Base-by-base conservation (phyloP, 1,284 basidiomycete species). In the Sporisorium iseilematis-ciliati region DNA sequence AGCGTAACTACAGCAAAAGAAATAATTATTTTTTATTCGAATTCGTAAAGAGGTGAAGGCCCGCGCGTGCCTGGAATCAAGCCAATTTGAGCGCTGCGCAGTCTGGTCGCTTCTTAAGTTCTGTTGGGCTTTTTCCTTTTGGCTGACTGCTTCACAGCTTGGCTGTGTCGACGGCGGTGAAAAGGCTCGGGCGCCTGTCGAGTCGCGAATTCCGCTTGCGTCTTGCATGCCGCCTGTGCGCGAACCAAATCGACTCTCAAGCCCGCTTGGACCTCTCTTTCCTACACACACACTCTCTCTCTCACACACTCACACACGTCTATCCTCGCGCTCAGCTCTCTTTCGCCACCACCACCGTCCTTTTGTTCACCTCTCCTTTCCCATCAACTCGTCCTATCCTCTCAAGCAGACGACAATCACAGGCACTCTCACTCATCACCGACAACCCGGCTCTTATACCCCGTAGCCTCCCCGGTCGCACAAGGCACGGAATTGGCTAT, bases 181-280 rank as follows among this genome's bases (percentile, higher is more conserved):
- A 40, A 26, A 43, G 29, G 25, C 25, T 14, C 40, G 16, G 40
- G 25, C 40, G 26, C 26, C 35, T 53, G 23, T 55, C 49, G 49
- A 35, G 26, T 50, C 31, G 49, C 48, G 45, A 45, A 51, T 53
- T 67, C 60, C 61, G 67, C 60, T 57, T 60, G 57, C 57, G 67
- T 70, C 57, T 50, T 31, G n/a, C 33, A 48, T 46, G 41, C 51
- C 55, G 57, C 67, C 41, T 60, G 55, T 57, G 51, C 59, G 43
- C 46, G 20, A 60, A 31, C 48, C 38, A 57, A 45, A 14, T 38
- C 35, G 6, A 6, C 33, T 35, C 38, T 55, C 51, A 57, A 46
- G 25, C 20, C 26, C 48, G 48, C 48, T 49, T 49, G 18, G 48
- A 26, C 48, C 48, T 31, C 48, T 26, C 31, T 23, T 23, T 29